Base-by-base conservation (phyloP, 2,329 filamentous ascomycete genomes). In the Exophiala spinifera region DNA sequence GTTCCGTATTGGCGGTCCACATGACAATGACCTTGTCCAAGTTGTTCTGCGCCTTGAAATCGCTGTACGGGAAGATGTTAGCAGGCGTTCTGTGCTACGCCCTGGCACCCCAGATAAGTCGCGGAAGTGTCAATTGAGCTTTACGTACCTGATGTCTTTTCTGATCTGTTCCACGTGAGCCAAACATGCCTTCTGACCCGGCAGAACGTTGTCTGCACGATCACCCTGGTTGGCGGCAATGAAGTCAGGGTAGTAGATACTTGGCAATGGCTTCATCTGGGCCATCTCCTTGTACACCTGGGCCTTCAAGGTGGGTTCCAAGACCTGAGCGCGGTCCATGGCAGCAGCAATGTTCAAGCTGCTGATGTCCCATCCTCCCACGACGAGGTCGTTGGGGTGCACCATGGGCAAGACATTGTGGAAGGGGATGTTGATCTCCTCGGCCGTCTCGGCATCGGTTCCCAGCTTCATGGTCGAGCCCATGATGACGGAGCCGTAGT, bases 1-100 rank as follows among this genome's bases (percentile, higher is more conserved):
- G 90, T 78, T 99, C 94, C 11, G 94, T 99, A 80, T 99, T 99
- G 74, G 94, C 94, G 55, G 94, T 97, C 94, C 94, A 99, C 74
- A 94, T 88, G 58, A 99, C 86, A 69, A 99, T 90, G 69, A 99
- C 87, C 79, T 95, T 96, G 79, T 97, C 92, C 31, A 99, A 84
- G 56, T 73, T 77, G 70, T 97, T 89, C 66, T 81, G 76, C 59
- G 84, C 76, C 81, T 97, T 97, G 84, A 99, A 99, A 61, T 95
- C 84, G 63, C 88, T 87, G 31, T 13, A 44, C 33, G n/a, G 3
- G 11, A 25, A 36, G 20, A 14, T n/a, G 52, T 56, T 43, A 55
- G 46, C 47, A 25, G 36, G 20, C 49, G 34, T 10, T 28, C 28
- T 20, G 36, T 37, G 46, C 36, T 28, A n/a, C 20, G 36, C 17